Base-by-base conservation (phyloP, 1,284 basidiomycete species). In the Tylopilus sp. region DNA sequence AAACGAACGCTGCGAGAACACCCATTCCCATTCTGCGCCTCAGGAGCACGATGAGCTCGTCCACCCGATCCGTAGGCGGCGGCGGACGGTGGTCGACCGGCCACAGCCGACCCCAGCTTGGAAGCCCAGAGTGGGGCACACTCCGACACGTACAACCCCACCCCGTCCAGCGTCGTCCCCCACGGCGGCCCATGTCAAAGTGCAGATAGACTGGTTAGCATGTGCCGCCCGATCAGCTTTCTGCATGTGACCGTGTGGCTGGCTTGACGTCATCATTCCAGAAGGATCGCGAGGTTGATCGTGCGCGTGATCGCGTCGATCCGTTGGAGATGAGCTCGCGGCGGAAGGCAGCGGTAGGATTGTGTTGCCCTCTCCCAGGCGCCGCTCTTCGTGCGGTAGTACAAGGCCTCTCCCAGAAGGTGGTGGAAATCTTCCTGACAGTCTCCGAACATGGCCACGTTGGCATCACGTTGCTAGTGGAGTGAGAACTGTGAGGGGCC, bases 71-170 rank as follows among this genome's bases (percentile, higher is more conserved):
- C 26, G 21, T 34, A 3, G 59, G 55, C 5, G 54, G 58, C 9
- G 59, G 56, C 3, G 65, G 6, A 55, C 47, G 74, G 71, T 21
- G 67, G 8, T 54, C 30, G 63, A 64, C 12, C 81, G 73, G 54
- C 83, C 83, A 51, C 71, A 66, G 55, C 84, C 81, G 48, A 84
- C 58, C 16, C 76, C 81, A 11, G 81, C 81, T 60, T 84, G 82
- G 52, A 84, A 84, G 1, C 18, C 82, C 80, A 3, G 77, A 80
- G 36, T 74, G 67, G n/a, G 2, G 56, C 55, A 52, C 74, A 86
- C 53, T 79, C 76, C 28, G 66, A 50, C 3, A 72, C 71, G 54
- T 79, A 84, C 9, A 79, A 25, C 7, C 72, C 0, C 12, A 35
- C 16, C 50, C 56, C 2, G 53, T 64, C 8, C 68, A 39, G 77